Base-by-base conservation (phyloP, 371 early-diverging fungal genomes). In the Actinomucor elegans region DNA sequence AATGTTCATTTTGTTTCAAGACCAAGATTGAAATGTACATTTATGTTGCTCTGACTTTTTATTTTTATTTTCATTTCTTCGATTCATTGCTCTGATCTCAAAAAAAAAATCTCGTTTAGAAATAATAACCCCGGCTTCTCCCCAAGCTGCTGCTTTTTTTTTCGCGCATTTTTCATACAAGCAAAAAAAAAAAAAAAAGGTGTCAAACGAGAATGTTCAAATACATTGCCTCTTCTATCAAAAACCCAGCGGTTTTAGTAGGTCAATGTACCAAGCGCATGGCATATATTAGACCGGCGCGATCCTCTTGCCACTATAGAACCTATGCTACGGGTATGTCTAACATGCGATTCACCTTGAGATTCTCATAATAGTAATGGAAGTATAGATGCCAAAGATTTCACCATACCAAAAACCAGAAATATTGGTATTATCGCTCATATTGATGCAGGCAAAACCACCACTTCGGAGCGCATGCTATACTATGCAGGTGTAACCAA, bases 341-440 rank as follows among this genome's bases (percentile, higher is more conserved):
- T 23, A 31, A 11, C 14, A 18, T 2, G 18, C n/a, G 9, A 48
- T 8, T 21, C 2, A 2, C 34, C 14, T 17, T 42, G 12, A 26
- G 14, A 1, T 35, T 26, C 6, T 21, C 9, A 41, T 18, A n/a
- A n/a, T n/a, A n/a, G n/a, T n/a, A n/a, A n/a, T n/a, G n/a, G n/a
- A n/a, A n/a, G n/a, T n/a, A n/a, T 44, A 75, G 69, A 60, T 52
- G 26, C 61, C 29, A 66, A 67, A 52, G 86, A 84, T 44, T 74
- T 80, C 38, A 64, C 80, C 15, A 75, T 81, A 43, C 62, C 66
- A n/a, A 82, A 80, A 37, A 90, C 93, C 10, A 81, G 97, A 40
- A 97, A 97, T 59, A 84, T 97, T 55, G 98, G 97, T 7, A 97
- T 97, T 37, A 94, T 97, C 53, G 98, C 98, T 1, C 98, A 98